phyloP scores from a whole-genome alignment of 2,329 filamentous ascomycete genomes.

The Gremmenia infestans region DNA sequence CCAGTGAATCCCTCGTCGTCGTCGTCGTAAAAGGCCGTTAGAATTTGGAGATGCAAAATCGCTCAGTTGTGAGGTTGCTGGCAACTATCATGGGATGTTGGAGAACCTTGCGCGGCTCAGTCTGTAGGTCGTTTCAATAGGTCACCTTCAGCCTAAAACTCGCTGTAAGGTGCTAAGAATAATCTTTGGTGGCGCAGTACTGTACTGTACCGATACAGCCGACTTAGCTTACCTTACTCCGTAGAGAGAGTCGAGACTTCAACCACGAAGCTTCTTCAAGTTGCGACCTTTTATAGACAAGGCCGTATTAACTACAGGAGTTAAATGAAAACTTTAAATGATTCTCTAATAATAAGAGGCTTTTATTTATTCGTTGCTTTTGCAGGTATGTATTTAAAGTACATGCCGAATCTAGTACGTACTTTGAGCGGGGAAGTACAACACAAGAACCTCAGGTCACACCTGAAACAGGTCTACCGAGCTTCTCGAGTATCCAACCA shows the following conservation, averaged over 20 bases:
- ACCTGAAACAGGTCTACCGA: slow-evolving; percentile 28
- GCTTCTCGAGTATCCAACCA: slow-evolving; percentile 27
- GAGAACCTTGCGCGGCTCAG: slow-evolving; percentile 6
- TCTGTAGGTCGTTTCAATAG: slow-evolving; percentile 1
- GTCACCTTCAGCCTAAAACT: background rate
- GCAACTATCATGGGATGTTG: background rate
- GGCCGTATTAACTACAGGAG: too few relatives aligned
- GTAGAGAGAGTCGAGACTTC: background rate
- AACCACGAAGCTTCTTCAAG: background rate
- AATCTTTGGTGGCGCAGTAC: slow-evolving; percentile 1
- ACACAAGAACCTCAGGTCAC: background rate
- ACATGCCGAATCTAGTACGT: too few relatives aligned
- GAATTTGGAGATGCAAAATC: background rate
- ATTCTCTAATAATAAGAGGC: too few relatives aligned
- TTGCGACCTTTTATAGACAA: too few relatives aligned
- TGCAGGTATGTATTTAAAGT: too few relatives aligned
- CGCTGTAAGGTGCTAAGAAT: background rate
- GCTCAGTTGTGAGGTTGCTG: background rate
- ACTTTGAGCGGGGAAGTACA: too few relatives aligned
- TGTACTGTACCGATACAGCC: too few relatives aligned
- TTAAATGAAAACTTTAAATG: too few relatives aligned
- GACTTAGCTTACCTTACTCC: too few relatives aligned
- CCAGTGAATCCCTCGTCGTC: background rate
- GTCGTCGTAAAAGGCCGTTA: background rate
- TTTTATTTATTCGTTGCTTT: too few relatives aligned